Percentiles rank a stretch among this genome's conserved stretches.
These are phyloP conservation scores for Teratosphaeria viscida DNA, from an alignment of 2,329 filamentous ascomycete species.

Conservation along the genomic window DNA sequence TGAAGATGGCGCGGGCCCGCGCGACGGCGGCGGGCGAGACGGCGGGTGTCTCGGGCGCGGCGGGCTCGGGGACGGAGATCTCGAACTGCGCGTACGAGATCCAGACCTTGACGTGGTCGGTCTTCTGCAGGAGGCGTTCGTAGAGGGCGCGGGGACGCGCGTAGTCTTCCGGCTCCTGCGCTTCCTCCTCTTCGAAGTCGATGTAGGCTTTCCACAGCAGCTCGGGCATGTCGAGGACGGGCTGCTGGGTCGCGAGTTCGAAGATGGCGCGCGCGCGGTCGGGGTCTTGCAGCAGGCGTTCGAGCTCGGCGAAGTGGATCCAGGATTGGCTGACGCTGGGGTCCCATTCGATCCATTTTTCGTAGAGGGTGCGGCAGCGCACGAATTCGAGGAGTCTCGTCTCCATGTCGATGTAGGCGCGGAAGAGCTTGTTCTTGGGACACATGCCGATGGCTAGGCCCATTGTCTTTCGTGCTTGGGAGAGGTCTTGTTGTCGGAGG, in stretches of 20 bases:
- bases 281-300: constrained; percentile 80
- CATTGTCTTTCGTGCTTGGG: constrained; percentile 73
- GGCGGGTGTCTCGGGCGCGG: constrained; percentile 46
- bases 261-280: constrained; percentile 85
- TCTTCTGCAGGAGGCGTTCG: constrained; percentile 83
- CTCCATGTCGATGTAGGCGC: constrained; percentile 86
- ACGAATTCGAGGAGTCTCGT: constrained; percentile 89
- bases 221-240: constrained; percentile 90
- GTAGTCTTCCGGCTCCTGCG: constrained; percentile 54
- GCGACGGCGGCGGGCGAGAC: constrained; percentile 60
- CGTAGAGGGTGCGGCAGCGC: constrained; percentile 80
- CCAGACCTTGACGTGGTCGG: constrained; percentile 99
- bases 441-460: constrained; percentile 88
- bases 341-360: constrained; percentile 91
- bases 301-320: constrained; percentile 92
- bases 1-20: constrained; percentile 73
- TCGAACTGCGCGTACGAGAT: constrained; percentile 98
- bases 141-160: constrained; percentile 72
- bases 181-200: constrained; percentile 91
- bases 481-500: constrained; percentile 72
- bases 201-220: constrained; percentile 97
- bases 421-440: constrained; percentile 91
- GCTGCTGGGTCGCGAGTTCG: constrained; percentile 76
- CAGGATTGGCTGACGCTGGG: constrained; percentile 82
- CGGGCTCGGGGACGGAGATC: constrained; percentile 75